A percentile compares a stretch with the other conserved stretches of the same genome.
Conservation (phyloP, 495 filamentous ascomycete genomes). For the Podospora bellae-mahoneyi region DNA sequence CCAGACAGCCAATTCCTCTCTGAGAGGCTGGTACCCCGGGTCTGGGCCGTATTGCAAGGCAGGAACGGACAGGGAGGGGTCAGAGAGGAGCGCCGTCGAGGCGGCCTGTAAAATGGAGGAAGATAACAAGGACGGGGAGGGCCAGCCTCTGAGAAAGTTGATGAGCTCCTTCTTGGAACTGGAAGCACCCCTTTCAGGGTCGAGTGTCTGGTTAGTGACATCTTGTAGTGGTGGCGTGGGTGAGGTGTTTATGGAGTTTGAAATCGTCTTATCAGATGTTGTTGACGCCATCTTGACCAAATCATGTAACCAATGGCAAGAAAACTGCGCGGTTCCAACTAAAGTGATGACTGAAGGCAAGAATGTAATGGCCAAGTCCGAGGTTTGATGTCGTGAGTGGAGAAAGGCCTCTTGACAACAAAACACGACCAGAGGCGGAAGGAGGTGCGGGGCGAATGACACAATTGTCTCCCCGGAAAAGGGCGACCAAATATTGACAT, state of each 20-base stretch:
- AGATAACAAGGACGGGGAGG: constrained; percentile 68
- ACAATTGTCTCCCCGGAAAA: background rate
- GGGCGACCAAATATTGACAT: background rate
- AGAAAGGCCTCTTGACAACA: background rate
- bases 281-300: background rate
- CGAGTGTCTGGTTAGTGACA: background rate
- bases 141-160: constrained; percentile 71
- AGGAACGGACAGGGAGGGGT: constrained; percentile 52
- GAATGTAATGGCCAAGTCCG: background rate
- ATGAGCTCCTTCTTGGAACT: constrained; percentile 36
- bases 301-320: background rate
- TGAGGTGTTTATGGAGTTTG: background rate
- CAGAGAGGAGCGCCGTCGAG: constrained; percentile 52
- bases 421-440: background rate
- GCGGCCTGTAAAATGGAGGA: constrained; percentile 53
- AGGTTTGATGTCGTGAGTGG: background rate
- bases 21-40: constrained; percentile 63
- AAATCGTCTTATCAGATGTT: background rate
- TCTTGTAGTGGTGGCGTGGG: background rate
- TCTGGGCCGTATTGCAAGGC: constrained; percentile 76
- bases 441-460: background rate
- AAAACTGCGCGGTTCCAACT: background rate
- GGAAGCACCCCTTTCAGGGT: background rate
- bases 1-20: constrained; percentile 65
- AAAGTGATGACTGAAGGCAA: background rate